These are phyloP conservation scores for Plenodomus biglobosus DNA, from an alignment of 2,329 filamentous ascomycete genomes.

Conservation along the genomic window DNA sequence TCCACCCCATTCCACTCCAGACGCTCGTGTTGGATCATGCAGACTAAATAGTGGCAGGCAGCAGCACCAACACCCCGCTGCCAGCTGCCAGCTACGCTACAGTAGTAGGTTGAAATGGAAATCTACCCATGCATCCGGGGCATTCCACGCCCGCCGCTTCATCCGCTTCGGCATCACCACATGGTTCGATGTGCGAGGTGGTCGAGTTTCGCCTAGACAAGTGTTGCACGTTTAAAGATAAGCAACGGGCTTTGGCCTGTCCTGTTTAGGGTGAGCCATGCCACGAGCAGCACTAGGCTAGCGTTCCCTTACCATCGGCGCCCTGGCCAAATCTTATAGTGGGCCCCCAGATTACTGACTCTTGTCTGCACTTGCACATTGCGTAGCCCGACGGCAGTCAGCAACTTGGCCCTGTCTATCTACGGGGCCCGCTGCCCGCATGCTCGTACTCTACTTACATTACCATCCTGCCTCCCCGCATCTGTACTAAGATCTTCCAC, in stretches of 20 bases:
- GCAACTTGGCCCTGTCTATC: constrained; percentile 8
- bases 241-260: constrained; percentile 1
- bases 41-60: constrained; percentile 7
- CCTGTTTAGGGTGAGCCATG: constrained; percentile 1
- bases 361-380: constrained; percentile 7
- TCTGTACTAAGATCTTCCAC: constrained; percentile 6
- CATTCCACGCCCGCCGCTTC: neutral
- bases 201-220: constrained; percentile 2
- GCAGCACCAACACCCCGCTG: neutral
- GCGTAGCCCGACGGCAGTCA: constrained; percentile 10
- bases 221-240: neutral
- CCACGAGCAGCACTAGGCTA: constrained; percentile 11
- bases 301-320: constrained; percentile 8
- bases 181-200: neutral
- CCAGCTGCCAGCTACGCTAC: no score
- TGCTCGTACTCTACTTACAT: constrained; percentile 31
- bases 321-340: constrained; percentile 12
- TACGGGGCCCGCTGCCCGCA: constrained; percentile 1
- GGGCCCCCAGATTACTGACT: constrained; percentile 11
- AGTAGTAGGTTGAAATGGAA: no score
- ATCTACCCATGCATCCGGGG: no score
- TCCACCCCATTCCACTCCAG: neutral
- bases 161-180: neutral
- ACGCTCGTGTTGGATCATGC: constrained; percentile 2
- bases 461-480: constrained; percentile 18